Conservation (phyloP, 208 protist species). For the Leishmania guyanensis region DNA sequence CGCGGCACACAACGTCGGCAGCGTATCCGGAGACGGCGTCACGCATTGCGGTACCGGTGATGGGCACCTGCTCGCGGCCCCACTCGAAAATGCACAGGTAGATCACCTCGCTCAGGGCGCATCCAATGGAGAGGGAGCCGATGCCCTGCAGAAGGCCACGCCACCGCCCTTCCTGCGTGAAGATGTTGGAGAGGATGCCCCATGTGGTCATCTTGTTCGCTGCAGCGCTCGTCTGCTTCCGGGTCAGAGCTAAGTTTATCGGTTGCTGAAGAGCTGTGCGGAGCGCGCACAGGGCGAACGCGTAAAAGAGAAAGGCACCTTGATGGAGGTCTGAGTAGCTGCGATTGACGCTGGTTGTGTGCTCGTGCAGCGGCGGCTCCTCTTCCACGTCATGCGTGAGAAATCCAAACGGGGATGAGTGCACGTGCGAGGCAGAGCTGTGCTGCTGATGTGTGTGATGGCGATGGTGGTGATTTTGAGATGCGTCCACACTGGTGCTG, state of each 20-base stretch:
- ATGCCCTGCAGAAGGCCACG: constrained; percentile 64
- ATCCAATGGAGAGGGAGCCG: constrained; percentile 62
- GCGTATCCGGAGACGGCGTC: constrained; percentile 69
- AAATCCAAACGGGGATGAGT: constrained; percentile 20
- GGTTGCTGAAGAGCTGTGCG: constrained; percentile 83
- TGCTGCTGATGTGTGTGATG: neutral
- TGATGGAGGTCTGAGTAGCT: constrained; percentile 75
- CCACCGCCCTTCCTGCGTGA: constrained; percentile 53
- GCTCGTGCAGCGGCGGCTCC: constrained; percentile 31
- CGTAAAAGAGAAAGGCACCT: constrained; percentile 53
- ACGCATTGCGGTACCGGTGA: constrained; percentile 33
- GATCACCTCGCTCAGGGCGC: constrained; percentile 77
- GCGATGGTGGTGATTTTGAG: neutral
- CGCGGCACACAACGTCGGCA: constrained; percentile 63
- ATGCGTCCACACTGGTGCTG: neutral
- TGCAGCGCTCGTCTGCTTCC: constrained; percentile 65
- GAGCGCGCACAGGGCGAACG: constrained; percentile 63
- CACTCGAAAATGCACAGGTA: constrained; percentile 85
- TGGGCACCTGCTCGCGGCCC: constrained; percentile 49
- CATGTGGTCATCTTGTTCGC: constrained; percentile 36
- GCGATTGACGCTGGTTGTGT: constrained; percentile 84
- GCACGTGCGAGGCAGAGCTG: neutral
- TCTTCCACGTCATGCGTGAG: constrained; percentile 27
- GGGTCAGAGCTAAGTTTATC: constrained; percentile 77
- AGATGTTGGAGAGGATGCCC: constrained; percentile 47